Percentiles rank a stretch among this genome's conserved stretches.
Evolutionary conservation across 2,329 filamentous ascomycete genomes (phyloP).

Genomic region (Trichoderma breve): DNA sequence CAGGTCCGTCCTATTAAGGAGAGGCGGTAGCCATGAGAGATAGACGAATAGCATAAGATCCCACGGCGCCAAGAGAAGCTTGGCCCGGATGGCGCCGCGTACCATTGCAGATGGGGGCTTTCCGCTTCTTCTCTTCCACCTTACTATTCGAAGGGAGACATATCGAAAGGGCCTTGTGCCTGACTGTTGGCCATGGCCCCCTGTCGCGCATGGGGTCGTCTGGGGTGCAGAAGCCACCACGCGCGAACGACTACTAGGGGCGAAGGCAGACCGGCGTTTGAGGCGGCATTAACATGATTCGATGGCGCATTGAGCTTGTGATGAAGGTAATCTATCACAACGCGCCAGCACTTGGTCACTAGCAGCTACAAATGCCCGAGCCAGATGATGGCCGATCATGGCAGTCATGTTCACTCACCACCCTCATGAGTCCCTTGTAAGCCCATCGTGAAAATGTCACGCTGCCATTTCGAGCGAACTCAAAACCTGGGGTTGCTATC

Average conservation of each 20-base stretch:
- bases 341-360: background rate
- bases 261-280: conserved; percentile 11
- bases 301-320: conserved; percentile 15
- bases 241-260: background rate
- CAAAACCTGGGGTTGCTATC: conserved; percentile 3
- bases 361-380: background rate
- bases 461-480: background rate
- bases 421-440: conserved; percentile 2
- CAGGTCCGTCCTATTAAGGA: background rate
- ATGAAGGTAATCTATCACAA: conserved; percentile 7
- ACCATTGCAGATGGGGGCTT: background rate
- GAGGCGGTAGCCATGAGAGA: background rate
- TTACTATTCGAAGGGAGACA: background rate
- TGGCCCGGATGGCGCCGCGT: conserved; percentile 13
- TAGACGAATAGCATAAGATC: background rate
- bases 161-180: background rate
- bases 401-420: background rate
- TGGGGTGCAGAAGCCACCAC: conserved; percentile 20
- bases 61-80: conserved; percentile 4
- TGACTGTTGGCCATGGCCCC: conserved; percentile 2
- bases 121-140: background rate
- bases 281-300: conserved; percentile 16
- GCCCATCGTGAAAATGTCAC: conserved; percentile 12
- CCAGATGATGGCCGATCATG: conserved; percentile 16
- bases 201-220: conserved; percentile 8